A percentile compares a stretch with the other conserved stretches of the same genome.
Conservation (phyloP, 306 rosid species). For the Dalbergia cochinchinensis region DNA sequence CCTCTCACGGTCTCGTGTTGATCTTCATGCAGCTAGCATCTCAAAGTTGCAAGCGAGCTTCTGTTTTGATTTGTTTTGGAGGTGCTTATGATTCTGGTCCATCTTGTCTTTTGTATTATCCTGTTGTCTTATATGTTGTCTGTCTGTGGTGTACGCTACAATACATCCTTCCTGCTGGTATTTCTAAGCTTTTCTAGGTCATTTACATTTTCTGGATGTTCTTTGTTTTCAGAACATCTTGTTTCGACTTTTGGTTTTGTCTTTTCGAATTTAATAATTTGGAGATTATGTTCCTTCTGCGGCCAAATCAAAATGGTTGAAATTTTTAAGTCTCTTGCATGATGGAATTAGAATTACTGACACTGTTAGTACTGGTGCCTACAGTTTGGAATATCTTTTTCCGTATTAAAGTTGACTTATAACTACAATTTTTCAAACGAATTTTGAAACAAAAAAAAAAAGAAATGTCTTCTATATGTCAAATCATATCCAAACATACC, state of each 20-base stretch:
- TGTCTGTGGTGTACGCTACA: background rate
- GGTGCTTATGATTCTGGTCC: constrained; percentile 32
- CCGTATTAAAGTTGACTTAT: no score
- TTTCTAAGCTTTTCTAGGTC: constrained; percentile 20
- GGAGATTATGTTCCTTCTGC: background rate
- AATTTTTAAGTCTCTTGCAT: background rate
- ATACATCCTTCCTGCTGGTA: background rate
- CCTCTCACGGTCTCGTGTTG: background rate
- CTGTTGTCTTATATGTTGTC: constrained; percentile 43
- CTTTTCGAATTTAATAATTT: background rate
- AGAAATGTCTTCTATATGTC: no score
- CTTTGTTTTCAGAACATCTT: background rate
- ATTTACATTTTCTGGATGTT: background rate
- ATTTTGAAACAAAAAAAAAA: no score
- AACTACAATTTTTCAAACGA: no score
- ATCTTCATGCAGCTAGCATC: background rate
- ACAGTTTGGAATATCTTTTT: no score
- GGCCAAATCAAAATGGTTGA: background rate
- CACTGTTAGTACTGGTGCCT: no score
- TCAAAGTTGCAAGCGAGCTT: constrained; percentile 29
- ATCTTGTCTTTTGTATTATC: constrained; percentile 46
- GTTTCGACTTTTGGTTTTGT: background rate
- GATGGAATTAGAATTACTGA: no score
- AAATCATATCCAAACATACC: no score
- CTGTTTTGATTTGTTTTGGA: background rate